Conservation (phyloP, 2,329 filamentous ascomycete species). For the Xylariaceae sp. region DNA sequence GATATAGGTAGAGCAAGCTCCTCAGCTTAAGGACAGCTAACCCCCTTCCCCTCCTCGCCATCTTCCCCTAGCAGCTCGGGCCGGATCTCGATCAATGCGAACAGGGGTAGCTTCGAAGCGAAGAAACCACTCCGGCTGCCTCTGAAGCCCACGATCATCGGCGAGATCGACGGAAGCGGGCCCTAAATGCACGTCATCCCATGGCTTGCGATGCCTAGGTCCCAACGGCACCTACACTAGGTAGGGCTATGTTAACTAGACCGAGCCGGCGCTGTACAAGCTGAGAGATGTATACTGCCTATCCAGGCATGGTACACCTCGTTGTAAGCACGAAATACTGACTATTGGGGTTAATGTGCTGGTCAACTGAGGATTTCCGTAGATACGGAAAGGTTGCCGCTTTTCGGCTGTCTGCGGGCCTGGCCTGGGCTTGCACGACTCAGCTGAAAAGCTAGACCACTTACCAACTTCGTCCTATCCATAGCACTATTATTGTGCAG, state of each 20-base stretch:
- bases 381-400: neutral
- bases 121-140: neutral
- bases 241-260: neutral
- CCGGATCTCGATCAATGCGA: no score
- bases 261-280: neutral
- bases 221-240: neutral
- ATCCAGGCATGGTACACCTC: neutral
- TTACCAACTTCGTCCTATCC: neutral
- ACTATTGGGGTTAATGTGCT: slow-evolving; percentile 1
- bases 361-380: neutral
- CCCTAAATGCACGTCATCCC: slow-evolving; percentile 9
- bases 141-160: neutral
- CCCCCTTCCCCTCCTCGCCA: no score
- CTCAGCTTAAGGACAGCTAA: neutral
- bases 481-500: neutral
- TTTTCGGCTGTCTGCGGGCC: slow-evolving; percentile 11
- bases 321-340: neutral
- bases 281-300: neutral
- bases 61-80: no score
- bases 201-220: slow-evolving; percentile 4
- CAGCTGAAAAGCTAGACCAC: slow-evolving; percentile 2
- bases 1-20: neutral
- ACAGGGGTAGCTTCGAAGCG: neutral
- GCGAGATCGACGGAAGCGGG: slow-evolving; percentile 3
- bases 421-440: neutral